Percentiles rank a stretch among this genome's conserved stretches.
Evolutionary conservation across 495 filamentous ascomycete species (phyloP).

Genomic region (Parathielavia hyrcaniae): DNA sequence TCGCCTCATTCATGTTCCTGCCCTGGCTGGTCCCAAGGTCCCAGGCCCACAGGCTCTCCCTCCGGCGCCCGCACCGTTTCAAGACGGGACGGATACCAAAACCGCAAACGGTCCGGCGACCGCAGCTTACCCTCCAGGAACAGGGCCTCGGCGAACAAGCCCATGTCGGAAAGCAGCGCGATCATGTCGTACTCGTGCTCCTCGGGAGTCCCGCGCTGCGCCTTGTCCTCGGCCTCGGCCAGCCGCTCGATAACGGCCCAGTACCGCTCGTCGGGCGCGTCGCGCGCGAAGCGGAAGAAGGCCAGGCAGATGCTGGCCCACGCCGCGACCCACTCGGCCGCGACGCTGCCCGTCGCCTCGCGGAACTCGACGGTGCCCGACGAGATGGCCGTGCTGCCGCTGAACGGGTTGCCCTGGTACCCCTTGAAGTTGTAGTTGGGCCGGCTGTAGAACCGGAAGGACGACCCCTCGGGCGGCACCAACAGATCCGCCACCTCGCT

Average conservation of each 20-base stretch:
- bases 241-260: conserved; percentile 8
- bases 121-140: conserved; percentile 12
- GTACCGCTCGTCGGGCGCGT: background rate
- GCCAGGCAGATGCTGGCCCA: conserved; percentile 18
- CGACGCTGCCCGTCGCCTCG: conserved; percentile 14
- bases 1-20: too few relatives aligned
- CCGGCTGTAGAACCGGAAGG: background rate
- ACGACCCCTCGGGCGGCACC: background rate
- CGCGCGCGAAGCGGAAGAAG: conserved; percentile 17
- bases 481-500: conserved; percentile 1
- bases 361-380: conserved; percentile 22
- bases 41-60: too few relatives aligned
- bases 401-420: background rate
- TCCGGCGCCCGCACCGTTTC: background rate
- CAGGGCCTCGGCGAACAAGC: background rate
- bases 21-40: too few relatives aligned
- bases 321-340: conserved; percentile 3
- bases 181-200: conserved; percentile 16
- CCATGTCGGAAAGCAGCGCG: conserved; percentile 14
- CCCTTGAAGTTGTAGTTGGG: conserved; percentile 15
- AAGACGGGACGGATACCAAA: conserved; percentile 9
- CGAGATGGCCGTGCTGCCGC: background rate
- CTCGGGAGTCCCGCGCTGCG: too few relatives aligned
- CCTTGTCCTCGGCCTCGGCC: conserved; percentile 12
- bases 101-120: background rate